These are phyloP conservation scores for Candida pini DNA, from an alignment of 805 yeast species.

Conservation along the genomic window DNA sequence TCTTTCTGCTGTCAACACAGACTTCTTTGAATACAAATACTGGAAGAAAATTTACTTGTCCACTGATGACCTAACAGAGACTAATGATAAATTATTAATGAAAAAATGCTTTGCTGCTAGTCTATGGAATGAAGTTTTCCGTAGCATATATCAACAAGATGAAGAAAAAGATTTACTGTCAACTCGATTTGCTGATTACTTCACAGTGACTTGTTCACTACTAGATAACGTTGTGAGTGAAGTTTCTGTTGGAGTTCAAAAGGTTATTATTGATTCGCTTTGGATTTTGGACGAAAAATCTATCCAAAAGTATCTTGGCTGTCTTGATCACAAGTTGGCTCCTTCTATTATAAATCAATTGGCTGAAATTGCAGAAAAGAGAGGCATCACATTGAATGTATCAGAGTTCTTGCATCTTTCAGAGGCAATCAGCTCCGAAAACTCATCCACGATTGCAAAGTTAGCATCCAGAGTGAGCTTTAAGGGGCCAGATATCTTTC, in stretches of 20 bases:
- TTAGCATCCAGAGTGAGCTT: too few relatives aligned
- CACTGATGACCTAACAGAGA: background rate
- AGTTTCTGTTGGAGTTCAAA: slow-evolving; percentile 1
- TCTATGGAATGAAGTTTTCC: slow-evolving; percentile 25
- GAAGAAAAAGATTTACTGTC: background rate
- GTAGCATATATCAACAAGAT: slow-evolving; percentile 7
- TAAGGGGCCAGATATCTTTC: too few relatives aligned
- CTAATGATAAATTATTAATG: background rate
- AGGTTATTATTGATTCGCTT: slow-evolving; percentile 10
- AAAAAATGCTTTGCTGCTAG: slow-evolving; percentile 16
- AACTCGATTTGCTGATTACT: slow-evolving; percentile 2
- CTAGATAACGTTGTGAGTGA: background rate
- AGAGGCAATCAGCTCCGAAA: background rate
- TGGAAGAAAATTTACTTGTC: slow-evolving; percentile 19
- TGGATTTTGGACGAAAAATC: slow-evolving; percentile 15
- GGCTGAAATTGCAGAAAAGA: slow-evolving; percentile 1
- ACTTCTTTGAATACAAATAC: slow-evolving; percentile 18
- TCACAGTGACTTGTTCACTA: background rate
- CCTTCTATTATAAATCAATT: slow-evolving; percentile 1
- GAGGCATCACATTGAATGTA: slow-evolving; percentile 2
- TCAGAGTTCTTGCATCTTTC: slow-evolving; percentile 1
- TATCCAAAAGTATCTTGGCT: slow-evolving; percentile 2
- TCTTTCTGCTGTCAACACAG: slow-evolving; percentile 4
- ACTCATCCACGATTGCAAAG: background rate
- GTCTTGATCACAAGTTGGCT: background rate